Conservation (phyloP, 2,329 filamentous ascomycete species). For the Botryosphaeria dothidea region DNA sequence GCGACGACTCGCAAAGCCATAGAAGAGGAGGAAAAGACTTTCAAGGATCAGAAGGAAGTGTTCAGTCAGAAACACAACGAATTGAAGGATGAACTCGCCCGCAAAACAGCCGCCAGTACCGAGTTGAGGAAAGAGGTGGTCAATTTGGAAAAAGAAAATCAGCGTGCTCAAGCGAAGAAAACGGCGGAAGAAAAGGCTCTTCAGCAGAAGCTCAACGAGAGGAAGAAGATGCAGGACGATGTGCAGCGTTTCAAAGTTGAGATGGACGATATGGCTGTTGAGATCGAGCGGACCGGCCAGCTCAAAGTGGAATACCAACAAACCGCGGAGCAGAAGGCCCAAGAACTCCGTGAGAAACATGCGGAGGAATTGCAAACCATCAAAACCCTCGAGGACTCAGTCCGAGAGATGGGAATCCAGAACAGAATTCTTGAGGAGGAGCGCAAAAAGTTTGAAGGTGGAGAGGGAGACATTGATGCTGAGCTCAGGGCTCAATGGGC, state of each 20-base stretch:
- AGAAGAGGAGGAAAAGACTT: conserved; percentile 59
- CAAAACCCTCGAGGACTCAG: conserved; percentile 69
- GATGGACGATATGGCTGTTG: conserved; percentile 56
- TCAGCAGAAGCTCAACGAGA: conserved; percentile 68
- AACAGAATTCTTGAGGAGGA: conserved; percentile 75
- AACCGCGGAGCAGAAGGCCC: conserved; percentile 41
- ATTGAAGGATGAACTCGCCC: conserved; percentile 74
- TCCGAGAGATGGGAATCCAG: conserved; percentile 69
- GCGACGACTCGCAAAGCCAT: conserved; percentile 75
- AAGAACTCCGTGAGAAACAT: conserved; percentile 42
- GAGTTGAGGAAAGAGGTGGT: conserved; percentile 81
- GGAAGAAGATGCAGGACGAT: conserved; percentile 69
- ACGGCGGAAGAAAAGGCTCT: conserved; percentile 73
- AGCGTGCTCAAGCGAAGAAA: conserved; percentile 75
- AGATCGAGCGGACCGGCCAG: conserved; percentile 51
- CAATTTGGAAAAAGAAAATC: conserved; percentile 77
- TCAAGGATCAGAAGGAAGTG: conserved; percentile 44
- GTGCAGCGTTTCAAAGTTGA: conserved; percentile 68
- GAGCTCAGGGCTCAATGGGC: conserved; percentile 41
- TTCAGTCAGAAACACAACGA: conserved; percentile 77
- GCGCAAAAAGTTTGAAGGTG: conserved; percentile 54
- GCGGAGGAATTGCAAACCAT: conserved; percentile 48
- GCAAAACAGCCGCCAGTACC: conserved; percentile 87
- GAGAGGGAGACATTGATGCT: conserved; percentile 44
- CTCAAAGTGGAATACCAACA: conserved; percentile 40